Evolutionary conservation across 148 eudicot genomes (phyloP).

Genomic region (Pharnaceum exiguum): DNA sequence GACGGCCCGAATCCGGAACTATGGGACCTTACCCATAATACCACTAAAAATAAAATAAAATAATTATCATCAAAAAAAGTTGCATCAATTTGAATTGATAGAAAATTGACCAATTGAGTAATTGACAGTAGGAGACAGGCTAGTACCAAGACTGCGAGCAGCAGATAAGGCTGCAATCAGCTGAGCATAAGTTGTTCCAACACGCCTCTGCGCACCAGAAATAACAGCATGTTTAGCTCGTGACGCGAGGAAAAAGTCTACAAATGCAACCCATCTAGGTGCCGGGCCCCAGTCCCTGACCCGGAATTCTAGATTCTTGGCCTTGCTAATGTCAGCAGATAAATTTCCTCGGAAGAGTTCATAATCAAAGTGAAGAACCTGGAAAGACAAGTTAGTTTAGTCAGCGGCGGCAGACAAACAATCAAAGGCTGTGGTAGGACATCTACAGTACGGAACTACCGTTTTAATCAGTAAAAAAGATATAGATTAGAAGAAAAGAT

Average conservation of each 20-base stretch:
- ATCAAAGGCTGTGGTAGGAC: no score
- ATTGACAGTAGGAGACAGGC: background rate
- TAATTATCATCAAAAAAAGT: no score
- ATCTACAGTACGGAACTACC: no score
- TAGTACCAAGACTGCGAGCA: conserved; percentile 53
- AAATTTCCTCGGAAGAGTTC: conserved; percentile 54
- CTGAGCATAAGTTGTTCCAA: conserved; percentile 92
- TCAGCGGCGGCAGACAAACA: background rate
- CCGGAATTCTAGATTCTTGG: conserved; percentile 41
- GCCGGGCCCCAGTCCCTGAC: conserved; percentile 95
- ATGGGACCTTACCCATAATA: no score
- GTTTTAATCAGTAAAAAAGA: background rate
- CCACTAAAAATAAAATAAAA: no score
- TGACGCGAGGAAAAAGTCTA: conserved; percentile 88
- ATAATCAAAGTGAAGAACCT: conserved; percentile 85
- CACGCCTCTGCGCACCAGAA: conserved; percentile 87
- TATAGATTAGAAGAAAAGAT: background rate
- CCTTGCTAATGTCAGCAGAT: conserved; percentile 27
- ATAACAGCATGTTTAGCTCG: conserved; percentile 84
- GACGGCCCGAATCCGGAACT: background rate
- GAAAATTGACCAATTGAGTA: background rate
- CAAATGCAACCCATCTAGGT: conserved; percentile 99
- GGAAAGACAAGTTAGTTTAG: conserved; percentile 10
- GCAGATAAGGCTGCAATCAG: conserved; percentile 82
- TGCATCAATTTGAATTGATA: no score